Conservation (phyloP, 2,329 filamentous ascomycete species). For the Xylariaceae sp. region DNA sequence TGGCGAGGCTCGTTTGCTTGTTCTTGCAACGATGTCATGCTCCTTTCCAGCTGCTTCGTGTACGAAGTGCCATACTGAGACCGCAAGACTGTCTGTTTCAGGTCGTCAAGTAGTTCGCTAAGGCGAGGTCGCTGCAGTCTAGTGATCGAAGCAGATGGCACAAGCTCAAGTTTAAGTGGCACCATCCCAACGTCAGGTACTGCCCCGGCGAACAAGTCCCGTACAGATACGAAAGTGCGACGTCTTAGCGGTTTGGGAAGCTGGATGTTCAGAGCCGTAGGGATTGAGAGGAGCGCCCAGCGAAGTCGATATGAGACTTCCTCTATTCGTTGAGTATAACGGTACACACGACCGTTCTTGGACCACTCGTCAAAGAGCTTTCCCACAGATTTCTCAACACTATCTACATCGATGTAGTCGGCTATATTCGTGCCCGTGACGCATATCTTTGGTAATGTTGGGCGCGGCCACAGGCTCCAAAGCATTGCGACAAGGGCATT, state of each 20-base stretch:
- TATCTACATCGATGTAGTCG: background rate
- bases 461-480: conserved; percentile 2
- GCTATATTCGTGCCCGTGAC: background rate
- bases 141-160: background rate
- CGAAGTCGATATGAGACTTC: background rate
- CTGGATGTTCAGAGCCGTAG: background rate
- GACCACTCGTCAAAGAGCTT: background rate
- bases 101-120: background rate
- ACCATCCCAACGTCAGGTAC: background rate
- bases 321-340: background rate
- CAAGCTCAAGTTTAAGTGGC: background rate
- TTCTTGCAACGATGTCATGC: conserved; percentile 8
- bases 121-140: background rate
- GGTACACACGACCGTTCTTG: background rate
- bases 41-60: conserved; percentile 2
- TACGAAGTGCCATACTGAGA: conserved; percentile 5
- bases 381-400: background rate
- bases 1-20: background rate
- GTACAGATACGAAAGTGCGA: conserved; percentile 6
- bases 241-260: background rate
- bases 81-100: background rate
- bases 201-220: conserved; percentile 5
- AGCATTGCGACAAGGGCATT: background rate
- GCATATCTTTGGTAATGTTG: background rate
- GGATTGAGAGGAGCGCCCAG: background rate